Evolutionary conservation across 106 monocot species (phyloP).

Genomic region (Posidonia australis): DNA sequence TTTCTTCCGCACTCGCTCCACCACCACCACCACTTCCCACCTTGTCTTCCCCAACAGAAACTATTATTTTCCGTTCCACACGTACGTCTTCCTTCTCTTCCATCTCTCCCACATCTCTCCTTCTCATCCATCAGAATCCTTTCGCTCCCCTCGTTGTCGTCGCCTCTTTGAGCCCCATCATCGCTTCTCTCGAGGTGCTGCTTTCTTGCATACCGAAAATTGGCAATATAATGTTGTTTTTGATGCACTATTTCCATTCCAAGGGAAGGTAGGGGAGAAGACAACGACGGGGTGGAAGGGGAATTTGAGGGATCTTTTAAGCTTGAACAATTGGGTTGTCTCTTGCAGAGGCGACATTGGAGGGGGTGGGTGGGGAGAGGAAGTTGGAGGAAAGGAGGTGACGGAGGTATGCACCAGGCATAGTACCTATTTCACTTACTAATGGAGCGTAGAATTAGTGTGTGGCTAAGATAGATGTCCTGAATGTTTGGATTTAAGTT

Average conservation of each 20-base stretch:
- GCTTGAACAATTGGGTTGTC: slow-evolving; percentile 84
- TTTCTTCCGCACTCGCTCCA: not conserved
- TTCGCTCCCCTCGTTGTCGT: not conserved
- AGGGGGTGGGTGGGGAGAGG: too few relatives aligned
- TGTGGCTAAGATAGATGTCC: too few relatives aligned
- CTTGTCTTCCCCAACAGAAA: not conserved
- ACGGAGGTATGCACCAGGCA: too few relatives aligned
- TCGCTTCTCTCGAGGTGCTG: slow-evolving; percentile 3
- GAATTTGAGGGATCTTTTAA: slow-evolving; percentile 67
- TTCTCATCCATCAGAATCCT: not conserved
- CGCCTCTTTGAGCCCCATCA: not conserved
- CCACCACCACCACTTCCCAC: not conserved
- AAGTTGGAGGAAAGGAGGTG: too few relatives aligned
- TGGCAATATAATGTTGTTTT: not conserved
- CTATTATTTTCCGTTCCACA: not conserved
- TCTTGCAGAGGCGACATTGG: too few relatives aligned
- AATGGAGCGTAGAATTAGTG: too few relatives aligned
- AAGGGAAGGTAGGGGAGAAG: not conserved
- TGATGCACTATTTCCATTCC: not conserved
- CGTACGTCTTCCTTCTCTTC: not conserved
- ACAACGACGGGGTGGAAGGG: not conserved
- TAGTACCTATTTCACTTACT: too few relatives aligned
- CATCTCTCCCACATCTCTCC: not conserved
- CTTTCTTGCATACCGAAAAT: not conserved
- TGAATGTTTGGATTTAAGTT: too few relatives aligned